A percentile compares a stretch with the other conserved stretches of the same genome.
These are phyloP conservation scores for Paspalum notatum DNA, from an alignment of 176 grass and related monocot species.

Conservation along the genomic window DNA sequence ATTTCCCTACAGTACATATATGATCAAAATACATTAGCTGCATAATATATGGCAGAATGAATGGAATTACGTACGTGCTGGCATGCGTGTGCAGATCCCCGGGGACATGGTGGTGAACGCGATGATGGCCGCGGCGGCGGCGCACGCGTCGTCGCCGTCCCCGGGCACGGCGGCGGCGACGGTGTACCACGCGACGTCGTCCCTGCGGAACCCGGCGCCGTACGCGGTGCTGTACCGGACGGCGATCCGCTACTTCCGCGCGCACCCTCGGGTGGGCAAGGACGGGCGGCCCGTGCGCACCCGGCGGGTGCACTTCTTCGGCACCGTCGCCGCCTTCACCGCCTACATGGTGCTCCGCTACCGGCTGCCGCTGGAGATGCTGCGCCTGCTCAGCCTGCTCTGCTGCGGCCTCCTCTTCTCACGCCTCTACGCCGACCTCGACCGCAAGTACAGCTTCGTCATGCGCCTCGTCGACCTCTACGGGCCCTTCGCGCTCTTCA, in stretches of 20 bases:
- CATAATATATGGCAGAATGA: too few relatives aligned
- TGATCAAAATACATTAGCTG: too few relatives aligned
- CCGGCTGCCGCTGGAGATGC: constrained; percentile 62
- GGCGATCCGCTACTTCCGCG: constrained; percentile 51
- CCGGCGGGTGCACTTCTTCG: constrained; percentile 49
- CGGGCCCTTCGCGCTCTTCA: constrained; percentile 66
- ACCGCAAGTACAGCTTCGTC: constrained; percentile 52
- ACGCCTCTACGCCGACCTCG: constrained; percentile 37
- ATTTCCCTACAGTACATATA: too few relatives aligned
- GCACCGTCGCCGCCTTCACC: constrained; percentile 48
- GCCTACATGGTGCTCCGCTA: constrained; percentile 66
- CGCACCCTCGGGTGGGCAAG: constrained; percentile 59
- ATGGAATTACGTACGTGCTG: too few relatives aligned
- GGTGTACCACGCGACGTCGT: constrained; percentile 74
- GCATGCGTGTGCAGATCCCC: constrained; percentile 89
- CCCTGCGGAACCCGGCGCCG: constrained; percentile 62
- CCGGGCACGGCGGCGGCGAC: not conserved
- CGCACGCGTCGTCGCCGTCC: constrained; percentile 20
- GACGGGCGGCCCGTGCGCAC: constrained; percentile 49
- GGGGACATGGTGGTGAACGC: constrained; percentile 95
- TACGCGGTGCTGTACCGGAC: constrained; percentile 58
- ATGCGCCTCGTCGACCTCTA: constrained; percentile 75
- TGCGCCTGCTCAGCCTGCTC: constrained; percentile 43
- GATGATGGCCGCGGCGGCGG: constrained; percentile 62
- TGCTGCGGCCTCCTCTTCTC: constrained; percentile 39